Evolutionary conservation across 2,329 filamentous ascomycete genomes (phyloP).

Genomic region (Neonectria ditissima): DNA sequence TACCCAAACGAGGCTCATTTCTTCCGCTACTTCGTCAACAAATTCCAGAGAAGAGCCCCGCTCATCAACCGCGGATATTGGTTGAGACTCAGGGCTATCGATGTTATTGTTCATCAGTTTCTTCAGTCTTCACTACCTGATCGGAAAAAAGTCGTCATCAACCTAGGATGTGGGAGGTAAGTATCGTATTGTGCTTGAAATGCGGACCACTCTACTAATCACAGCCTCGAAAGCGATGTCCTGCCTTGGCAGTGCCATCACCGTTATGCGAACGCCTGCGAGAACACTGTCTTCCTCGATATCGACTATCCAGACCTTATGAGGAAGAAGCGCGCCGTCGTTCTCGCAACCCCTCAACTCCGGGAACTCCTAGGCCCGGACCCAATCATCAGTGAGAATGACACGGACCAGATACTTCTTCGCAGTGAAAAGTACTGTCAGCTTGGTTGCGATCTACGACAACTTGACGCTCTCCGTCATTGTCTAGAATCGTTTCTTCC

Average conservation of each 20-base stretch:
- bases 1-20: conserved; percentile 82
- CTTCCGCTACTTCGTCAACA: conserved; percentile 88
- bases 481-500: conserved; percentile 70
- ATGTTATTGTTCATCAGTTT: conserved; percentile 79
- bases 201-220: background rate
- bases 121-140: conserved; percentile 62
- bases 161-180: conserved; percentile 91
- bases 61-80: conserved; percentile 92
- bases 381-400: conserved; percentile 50
- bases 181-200: conserved; percentile 48
- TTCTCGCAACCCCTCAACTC: conserved; percentile 73
- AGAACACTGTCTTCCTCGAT: conserved; percentile 78
- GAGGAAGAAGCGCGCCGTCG: conserved; percentile 75
- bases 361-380: conserved; percentile 49
- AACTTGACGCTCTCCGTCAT: conserved; percentile 70
- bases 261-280: conserved; percentile 70
- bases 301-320: conserved; percentile 89
- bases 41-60: conserved; percentile 84
- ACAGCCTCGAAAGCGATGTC: conserved; percentile 73
- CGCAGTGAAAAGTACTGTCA: conserved; percentile 79
- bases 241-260: conserved; percentile 85
- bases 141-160: conserved; percentile 80
- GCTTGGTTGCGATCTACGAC: conserved; percentile 82
- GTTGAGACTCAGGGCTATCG: conserved; percentile 85
- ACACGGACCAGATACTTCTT: conserved; percentile 65